Evolutionary conservation across 225 moss, liverwort and hornwort species (phyloP).

Genomic region (Bryum argenteum): DNA sequence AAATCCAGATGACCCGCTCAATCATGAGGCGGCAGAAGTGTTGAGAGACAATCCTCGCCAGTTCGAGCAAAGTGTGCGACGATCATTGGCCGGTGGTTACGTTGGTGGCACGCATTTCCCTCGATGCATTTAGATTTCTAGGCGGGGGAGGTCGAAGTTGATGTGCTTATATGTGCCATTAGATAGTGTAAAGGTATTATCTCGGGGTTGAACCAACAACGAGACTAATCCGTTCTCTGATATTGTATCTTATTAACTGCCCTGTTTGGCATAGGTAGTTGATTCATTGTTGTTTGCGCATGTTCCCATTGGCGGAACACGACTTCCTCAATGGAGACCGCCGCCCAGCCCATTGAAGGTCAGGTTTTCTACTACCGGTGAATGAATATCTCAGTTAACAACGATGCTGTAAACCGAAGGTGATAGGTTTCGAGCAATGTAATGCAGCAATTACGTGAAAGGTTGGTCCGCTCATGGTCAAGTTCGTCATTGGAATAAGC

Average conservation of each 20-base stretch:
- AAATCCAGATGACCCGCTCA: conserved; percentile 96
- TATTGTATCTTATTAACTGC: conserved; percentile 30
- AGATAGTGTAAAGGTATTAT: conserved; percentile 27
- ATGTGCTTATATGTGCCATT: conserved; percentile 32
- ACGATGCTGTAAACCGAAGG: conserved; percentile 17
- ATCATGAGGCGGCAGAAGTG: conserved; percentile 97
- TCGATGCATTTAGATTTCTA: conserved; percentile 61
- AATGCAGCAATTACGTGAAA: conserved; percentile 21
- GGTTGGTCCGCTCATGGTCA: conserved; percentile 2
- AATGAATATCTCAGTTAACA: conserved; percentile 10
- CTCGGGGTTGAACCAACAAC: conserved; percentile 33
- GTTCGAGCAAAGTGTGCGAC: conserved; percentile 91
- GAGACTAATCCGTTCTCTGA: conserved; percentile 1
- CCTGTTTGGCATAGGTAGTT: conserved; percentile 27
- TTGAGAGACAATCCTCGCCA: conserved; percentile 92
- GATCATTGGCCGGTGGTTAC: conserved; percentile 94
- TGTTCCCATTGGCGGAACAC: conserved; percentile 27
- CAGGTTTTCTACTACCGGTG: conserved; percentile 23
- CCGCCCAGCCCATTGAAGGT: conserved; percentile 1
- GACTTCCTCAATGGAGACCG: conserved; percentile 8
- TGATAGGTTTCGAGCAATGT: conserved; percentile 19
- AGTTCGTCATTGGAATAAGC: background rate
- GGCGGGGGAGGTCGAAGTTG: conserved; percentile 38
- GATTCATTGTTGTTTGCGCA: conserved; percentile 28
- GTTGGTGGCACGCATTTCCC: conserved; percentile 97